Conservation (phyloP, 805 yeast genomes). For the Saccharomycopsis sp. region DNA sequence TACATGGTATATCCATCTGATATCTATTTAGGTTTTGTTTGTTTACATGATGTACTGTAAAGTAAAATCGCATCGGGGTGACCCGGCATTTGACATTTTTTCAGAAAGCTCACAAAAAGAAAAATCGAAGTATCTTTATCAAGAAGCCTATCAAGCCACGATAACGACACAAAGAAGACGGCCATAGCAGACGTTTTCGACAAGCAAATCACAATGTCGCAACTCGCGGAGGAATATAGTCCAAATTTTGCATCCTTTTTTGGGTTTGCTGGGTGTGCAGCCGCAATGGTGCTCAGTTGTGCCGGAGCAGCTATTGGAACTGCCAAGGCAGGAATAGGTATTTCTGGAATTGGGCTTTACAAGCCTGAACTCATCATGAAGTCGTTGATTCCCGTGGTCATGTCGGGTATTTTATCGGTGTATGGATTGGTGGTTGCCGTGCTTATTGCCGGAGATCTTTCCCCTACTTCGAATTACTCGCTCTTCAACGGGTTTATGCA, state of each 20-base stretch:
- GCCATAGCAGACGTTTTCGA: neutral
- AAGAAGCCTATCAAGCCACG: neutral
- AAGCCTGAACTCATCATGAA: slow-evolving; percentile 96
- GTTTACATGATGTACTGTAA: no score
- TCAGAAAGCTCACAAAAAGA: neutral
- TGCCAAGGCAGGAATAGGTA: slow-evolving; percentile 97
- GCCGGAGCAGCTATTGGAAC: slow-evolving; percentile 99
- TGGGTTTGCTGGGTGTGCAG: slow-evolving; percentile 50
- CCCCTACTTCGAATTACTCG: slow-evolving; percentile 74
- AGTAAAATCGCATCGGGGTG: neutral
- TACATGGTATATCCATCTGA: no score
- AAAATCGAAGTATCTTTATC: neutral
- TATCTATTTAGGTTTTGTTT: no score
- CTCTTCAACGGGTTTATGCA: slow-evolving; percentile 97
- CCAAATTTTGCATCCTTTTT: neutral
- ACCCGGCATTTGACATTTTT: neutral
- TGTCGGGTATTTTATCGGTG: slow-evolving; percentile 96
- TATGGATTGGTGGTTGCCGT: slow-evolving; percentile 97
- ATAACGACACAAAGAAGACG: neutral
- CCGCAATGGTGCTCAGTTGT: slow-evolving; percentile 85
- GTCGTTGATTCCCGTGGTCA: slow-evolving; percentile 92
- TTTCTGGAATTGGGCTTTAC: slow-evolving; percentile 95
- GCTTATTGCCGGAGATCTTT: slow-evolving; percentile 83
- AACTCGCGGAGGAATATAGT: neutral
- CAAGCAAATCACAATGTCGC: neutral